A percentile compares a stretch with the other conserved stretches of the same genome.
phyloP scores from a whole-genome alignment of 163 green algal genomes.

The Coccomyxa subellipsoidea region DNA sequence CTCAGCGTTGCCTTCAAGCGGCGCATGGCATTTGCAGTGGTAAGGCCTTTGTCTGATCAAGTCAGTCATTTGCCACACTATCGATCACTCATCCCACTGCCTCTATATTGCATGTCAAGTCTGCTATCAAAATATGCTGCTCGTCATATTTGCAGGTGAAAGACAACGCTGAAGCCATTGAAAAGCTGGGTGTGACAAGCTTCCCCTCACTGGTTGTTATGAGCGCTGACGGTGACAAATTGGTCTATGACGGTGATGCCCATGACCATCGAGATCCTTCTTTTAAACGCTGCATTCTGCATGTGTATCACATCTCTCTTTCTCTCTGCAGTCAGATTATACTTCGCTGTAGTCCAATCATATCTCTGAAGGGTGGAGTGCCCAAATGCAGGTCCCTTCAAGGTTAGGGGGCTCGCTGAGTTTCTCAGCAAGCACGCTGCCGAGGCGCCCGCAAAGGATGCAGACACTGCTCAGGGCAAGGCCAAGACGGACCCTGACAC shows the following conservation, averaged over 20 bases:
- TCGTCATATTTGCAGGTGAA: background rate
- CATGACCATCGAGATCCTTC: too few species aligned
- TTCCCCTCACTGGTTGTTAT: background rate
- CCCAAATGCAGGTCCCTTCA: slow-evolving; percentile 7
- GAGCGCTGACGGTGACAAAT: background rate
- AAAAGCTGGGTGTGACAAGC: background rate
- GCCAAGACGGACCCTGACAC: background rate
- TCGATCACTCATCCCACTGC: too few species aligned
- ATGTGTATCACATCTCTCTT: too few species aligned
- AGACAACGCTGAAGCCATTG: background rate
- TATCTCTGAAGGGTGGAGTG: background rate
- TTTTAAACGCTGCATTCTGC: too few species aligned
- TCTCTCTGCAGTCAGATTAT: too few species aligned
- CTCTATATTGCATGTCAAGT: background rate
- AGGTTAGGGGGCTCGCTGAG: slow-evolving; percentile 27
- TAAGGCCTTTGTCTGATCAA: too few species aligned
- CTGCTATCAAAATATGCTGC: too few species aligned
- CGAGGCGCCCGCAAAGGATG: background rate
- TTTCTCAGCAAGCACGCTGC: slow-evolving; percentile 24
- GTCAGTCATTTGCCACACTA: too few species aligned
- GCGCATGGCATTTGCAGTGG: slow-evolving; percentile 41
- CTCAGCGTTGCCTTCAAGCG: slow-evolving; percentile 37
- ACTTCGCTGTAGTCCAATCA: background rate
- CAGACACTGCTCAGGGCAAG: background rate
- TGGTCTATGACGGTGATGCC: background rate